phyloP scores from a whole-genome alignment of 2,329 filamentous ascomycete genomes.

The Alternaria infectoria region DNA sequence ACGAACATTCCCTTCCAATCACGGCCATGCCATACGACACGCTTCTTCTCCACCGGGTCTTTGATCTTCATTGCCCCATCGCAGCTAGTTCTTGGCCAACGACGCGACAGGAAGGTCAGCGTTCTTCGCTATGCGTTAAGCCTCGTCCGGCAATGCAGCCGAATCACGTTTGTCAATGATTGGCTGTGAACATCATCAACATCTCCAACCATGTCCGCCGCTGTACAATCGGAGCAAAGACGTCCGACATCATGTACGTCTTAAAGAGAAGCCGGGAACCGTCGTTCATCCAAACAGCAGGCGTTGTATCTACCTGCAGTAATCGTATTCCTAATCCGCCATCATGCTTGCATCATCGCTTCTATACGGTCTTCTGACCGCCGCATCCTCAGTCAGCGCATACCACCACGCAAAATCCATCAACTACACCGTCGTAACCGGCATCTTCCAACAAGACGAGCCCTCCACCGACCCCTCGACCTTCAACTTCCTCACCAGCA shows the following conservation, averaged over 20 bases:
- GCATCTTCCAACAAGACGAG: conserved; percentile 71
- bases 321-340: background rate
- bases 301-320: background rate
- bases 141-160: conserved; percentile 14
- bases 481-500: conserved; percentile 58
- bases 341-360: conserved; percentile 26
- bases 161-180: conserved; percentile 36
- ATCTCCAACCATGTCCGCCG: background rate
- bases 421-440: conserved; percentile 66
- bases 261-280: conserved; percentile 9
- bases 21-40: background rate
- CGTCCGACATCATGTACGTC: conserved; percentile 3
- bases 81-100: background rate
- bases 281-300: background rate
- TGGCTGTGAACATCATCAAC: conserved; percentile 19
- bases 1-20: background rate
- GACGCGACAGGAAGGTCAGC: conserved; percentile 16
- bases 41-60: background rate
- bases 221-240: background rate
- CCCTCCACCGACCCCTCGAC: conserved; percentile 59
- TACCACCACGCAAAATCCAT: conserved; percentile 49
- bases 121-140: background rate
- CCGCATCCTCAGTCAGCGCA: conserved; percentile 19
- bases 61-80: background rate
- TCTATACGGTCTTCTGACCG: conserved; percentile 23